Base-by-base conservation (phyloP, 495 filamentous ascomycete genomes). In the Aspergillus homomorphus region DNA sequence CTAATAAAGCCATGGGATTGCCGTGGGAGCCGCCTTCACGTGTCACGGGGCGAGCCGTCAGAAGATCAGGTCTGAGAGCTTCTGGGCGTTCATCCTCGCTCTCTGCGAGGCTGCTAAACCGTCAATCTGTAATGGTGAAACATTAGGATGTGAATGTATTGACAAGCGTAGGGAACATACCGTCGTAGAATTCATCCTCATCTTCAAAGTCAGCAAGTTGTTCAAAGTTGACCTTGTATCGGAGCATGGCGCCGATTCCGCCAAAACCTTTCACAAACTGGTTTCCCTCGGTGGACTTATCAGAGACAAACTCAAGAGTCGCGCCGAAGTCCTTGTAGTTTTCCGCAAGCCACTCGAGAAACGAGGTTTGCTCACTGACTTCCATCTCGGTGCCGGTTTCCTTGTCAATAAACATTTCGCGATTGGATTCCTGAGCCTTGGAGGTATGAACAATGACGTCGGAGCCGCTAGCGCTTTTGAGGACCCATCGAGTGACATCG, bases 191-290 rank as follows among this genome's bases (percentile, higher is more conserved):
- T 68, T 98, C 92, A 80, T 98, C 94, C 75, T 98, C 94, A 75
- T 96, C 93, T 74, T 89, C 87, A 65, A 87, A 84, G 75, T 98
- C 95, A 66, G 89, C 89, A 72, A 98, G 84, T 74, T 98, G 95
- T 78, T 98, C 94, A 80, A 98, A 98, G 80, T 98, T 98, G 80
- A 98, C 89, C 80, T 97, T 98, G 85, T 98, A 98, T 60, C 94
- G 90, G 69, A 98, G 86, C 65, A 98, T 87, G 48, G 93, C 93
- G 58, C 94, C 94, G 64, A 98, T 95, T 66, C 94, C 94, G 86
- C 94, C 94, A 69, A 98, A 98, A 55, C 94, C 94, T 78, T 96
- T 97, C 66, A 98, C 94, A 78, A 98, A 98, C 79, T 98, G 94
- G 76, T 98, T 98, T 69, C 94, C 94, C 74, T 98, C 94, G 61